These are phyloP conservation scores for Cornus florida DNA, from an alignment of 148 eudicot species.

Conservation along the genomic window DNA sequence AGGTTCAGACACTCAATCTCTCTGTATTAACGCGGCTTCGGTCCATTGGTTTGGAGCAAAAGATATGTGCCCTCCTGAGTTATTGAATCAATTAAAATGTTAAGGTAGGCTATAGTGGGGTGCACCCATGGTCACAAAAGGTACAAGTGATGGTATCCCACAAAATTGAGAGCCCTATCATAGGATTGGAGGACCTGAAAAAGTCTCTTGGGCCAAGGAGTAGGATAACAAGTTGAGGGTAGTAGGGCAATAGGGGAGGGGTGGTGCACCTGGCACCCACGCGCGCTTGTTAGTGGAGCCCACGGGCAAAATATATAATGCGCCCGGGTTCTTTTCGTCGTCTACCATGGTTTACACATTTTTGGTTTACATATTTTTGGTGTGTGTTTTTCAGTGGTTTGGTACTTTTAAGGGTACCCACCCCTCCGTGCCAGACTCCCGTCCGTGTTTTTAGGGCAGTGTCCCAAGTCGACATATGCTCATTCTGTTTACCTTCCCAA, in stretches of 20 bases:
- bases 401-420: conserved; percentile 26
- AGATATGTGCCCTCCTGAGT: conserved; percentile 6
- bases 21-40: too few relatives aligned
- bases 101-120: conserved; percentile 34
- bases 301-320: neutral
- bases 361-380: neutral
- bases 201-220: neutral
- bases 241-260: neutral
- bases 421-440: conserved; percentile 26
- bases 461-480: conserved; percentile 26
- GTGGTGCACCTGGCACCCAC: neutral
- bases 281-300: conserved; percentile 13
- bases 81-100: conserved; percentile 13
- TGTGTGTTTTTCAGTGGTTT: neutral
- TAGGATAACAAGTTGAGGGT: neutral
- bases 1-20: too few relatives aligned
- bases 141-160: conserved; percentile 19
- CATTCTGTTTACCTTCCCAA: conserved; percentile 3
- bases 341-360: too few relatives aligned
- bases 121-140: conserved; percentile 25
- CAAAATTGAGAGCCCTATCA: conserved; percentile 16
- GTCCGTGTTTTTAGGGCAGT: conserved; percentile 36
- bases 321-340: neutral
- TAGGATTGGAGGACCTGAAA: conserved; percentile 15
- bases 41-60: too few relatives aligned